Evolutionary conservation across 768 basidiomycete species (phyloP).

Genomic region (Boletales sp.): DNA sequence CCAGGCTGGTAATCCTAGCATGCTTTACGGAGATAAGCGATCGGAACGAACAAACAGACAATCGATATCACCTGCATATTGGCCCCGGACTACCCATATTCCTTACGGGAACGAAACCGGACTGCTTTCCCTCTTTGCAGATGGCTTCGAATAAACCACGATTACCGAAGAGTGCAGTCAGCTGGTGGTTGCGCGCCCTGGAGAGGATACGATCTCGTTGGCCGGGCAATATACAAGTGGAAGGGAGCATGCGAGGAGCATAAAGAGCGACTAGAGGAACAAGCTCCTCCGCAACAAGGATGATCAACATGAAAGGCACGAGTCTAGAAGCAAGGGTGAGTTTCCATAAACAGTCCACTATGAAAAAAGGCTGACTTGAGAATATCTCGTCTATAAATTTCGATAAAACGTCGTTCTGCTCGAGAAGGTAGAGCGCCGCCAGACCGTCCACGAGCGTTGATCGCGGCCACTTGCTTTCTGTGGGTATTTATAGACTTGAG

Average conservation of each 20-base stretch:
- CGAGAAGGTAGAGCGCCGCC: slow-evolving; percentile 66
- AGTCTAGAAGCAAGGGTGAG: slow-evolving; percentile 38
- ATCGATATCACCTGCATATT: slow-evolving; percentile 53
- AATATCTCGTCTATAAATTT: slow-evolving; percentile 61
- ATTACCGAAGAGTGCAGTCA: slow-evolving; percentile 37
- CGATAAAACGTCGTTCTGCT: slow-evolving; percentile 66
- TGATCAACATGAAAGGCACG: slow-evolving; percentile 72
- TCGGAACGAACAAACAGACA: neutral
- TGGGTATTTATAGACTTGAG: slow-evolving; percentile 69
- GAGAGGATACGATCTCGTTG: slow-evolving; percentile 65
- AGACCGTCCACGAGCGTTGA: slow-evolving; percentile 50
- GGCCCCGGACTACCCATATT: slow-evolving; percentile 29
- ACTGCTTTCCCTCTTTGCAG: slow-evolving; percentile 30
- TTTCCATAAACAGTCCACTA: neutral
- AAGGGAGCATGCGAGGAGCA: slow-evolving; percentile 80
- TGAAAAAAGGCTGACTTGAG: slow-evolving; percentile 51
- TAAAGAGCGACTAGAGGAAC: slow-evolving; percentile 84
- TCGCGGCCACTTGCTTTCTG: slow-evolving; percentile 48
- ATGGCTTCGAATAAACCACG: slow-evolving; percentile 34
- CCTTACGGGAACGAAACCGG: slow-evolving; percentile 25
- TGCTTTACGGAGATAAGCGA: slow-evolving; percentile 32
- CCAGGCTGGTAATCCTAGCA: slow-evolving; percentile 37
- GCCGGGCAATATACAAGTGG: slow-evolving; percentile 80
- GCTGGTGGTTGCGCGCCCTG: slow-evolving; percentile 47
- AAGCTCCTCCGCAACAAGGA: slow-evolving; percentile 73